These are phyloP conservation scores for Chlorella sorokiniana DNA, from an alignment of 139 green algal genomes.

Conservation along the genomic window DNA sequence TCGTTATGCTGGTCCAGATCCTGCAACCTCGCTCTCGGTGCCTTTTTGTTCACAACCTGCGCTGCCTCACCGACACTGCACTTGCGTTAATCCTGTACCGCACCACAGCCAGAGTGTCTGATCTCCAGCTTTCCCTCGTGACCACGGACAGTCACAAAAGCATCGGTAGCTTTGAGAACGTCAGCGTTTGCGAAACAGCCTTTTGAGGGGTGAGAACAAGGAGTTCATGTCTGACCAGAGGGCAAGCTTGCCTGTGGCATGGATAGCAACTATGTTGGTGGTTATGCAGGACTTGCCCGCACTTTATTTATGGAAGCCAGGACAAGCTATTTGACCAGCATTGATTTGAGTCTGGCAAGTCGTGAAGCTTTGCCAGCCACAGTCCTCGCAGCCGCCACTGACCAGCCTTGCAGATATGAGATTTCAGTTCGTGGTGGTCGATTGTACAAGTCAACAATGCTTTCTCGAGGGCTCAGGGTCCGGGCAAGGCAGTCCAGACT, in stretches of 20 bases:
- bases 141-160: no score
- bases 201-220: no score
- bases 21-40: background rate
- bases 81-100: background rate
- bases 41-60: background rate
- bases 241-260: background rate
- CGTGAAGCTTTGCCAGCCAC: background rate
- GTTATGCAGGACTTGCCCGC: conserved; percentile 4
- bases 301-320: conserved; percentile 3
- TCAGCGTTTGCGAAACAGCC: no score
- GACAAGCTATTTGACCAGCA: background rate
- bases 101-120: no score
- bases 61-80: background rate
- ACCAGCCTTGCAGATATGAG: background rate
- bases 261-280: background rate
- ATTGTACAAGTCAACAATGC: background rate
- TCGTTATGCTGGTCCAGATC: background rate
- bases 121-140: no score
- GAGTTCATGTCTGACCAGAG: no score
- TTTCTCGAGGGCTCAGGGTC: no score
- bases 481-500: no score
- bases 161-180: no score
- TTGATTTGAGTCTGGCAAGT: background rate
- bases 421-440: background rate
- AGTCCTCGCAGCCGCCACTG: background rate